Evolutionary conservation across 805 yeast species (phyloP).

Genomic region (Pichia ethanolica): DNA sequence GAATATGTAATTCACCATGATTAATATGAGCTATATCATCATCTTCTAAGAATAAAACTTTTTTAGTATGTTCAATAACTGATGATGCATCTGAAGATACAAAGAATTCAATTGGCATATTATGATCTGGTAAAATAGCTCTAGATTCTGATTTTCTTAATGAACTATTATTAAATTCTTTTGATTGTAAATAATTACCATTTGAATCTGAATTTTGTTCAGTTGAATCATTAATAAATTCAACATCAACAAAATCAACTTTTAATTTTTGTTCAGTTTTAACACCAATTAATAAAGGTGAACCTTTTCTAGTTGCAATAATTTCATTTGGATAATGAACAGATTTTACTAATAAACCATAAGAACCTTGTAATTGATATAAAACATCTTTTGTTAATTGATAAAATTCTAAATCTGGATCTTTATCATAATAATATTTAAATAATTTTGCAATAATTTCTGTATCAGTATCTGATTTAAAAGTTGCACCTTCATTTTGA

Average conservation of each 20-base stretch:
- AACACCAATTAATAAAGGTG: conserved; percentile 95
- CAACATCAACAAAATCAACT: conserved; percentile 97
- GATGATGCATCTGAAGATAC: conserved; percentile 96
- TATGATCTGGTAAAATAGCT: conserved; percentile 92
- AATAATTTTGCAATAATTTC: conserved; percentile 95
- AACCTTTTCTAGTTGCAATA: conserved; percentile 96
- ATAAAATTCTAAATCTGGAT: conserved; percentile 77
- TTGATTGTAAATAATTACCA: conserved; percentile 12
- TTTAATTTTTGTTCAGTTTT: conserved; percentile 91
- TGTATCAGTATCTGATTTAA: conserved; percentile 93
- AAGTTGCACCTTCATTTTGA: conserved; percentile 66
- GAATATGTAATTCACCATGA: conserved; percentile 97
- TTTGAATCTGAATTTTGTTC: conserved; percentile 24
- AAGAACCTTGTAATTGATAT: conserved; percentile 93
- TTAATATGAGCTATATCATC: conserved; percentile 98
- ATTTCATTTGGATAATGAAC: conserved; percentile 91
- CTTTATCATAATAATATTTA: conserved; percentile 80
- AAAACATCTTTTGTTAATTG: conserved; percentile 89
- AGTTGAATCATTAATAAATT: conserved; percentile 63
- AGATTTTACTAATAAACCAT: conserved; percentile 90
- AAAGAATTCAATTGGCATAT: conserved; percentile 88
- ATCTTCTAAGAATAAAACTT: conserved; percentile 92
- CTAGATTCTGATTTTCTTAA: conserved; percentile 56
- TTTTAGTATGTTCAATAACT: conserved; percentile 92
- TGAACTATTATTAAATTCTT: conserved; percentile 14